These are phyloP conservation scores for Lenzites betulinus DNA, from an alignment of 768 basidiomycete species.

Conservation along the genomic window DNA sequence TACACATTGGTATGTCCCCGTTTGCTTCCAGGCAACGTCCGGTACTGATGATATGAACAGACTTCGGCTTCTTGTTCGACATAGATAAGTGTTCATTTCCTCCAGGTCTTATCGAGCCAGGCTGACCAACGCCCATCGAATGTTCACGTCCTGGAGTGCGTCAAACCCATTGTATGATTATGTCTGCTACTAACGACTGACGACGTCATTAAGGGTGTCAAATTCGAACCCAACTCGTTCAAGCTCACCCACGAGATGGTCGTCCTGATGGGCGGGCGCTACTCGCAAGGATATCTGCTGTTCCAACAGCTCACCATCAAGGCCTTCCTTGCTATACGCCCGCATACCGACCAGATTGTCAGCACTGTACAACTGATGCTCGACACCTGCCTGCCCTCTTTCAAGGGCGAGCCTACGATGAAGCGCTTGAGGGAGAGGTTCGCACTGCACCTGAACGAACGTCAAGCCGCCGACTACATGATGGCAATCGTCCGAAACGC, in stretches of 20 bases:
- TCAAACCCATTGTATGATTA: not conserved
- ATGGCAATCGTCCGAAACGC: constrained; percentile 86
- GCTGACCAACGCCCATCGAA: constrained; percentile 30
- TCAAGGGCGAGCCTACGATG: constrained; percentile 95
- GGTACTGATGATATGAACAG: constrained; percentile 40
- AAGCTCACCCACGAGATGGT: constrained; percentile 99
- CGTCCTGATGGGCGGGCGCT: constrained; percentile 91
- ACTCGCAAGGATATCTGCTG: constrained; percentile 91
- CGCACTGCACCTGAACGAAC: constrained; percentile 76
- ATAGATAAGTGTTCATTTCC: constrained; percentile 79
- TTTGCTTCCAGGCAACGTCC: not conserved
- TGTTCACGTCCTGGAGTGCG: constrained; percentile 71
- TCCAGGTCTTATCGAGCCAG: constrained; percentile 20
- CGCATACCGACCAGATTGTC: constrained; percentile 88
- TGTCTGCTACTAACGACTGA: constrained; percentile 4
- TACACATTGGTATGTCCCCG: constrained; percentile 79
- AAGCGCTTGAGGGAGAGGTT: constrained; percentile 86
- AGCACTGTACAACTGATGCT: constrained; percentile 92
- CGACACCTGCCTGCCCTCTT: constrained; percentile 90
- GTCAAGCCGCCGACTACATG: constrained; percentile 95
- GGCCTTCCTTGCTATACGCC: constrained; percentile 95
- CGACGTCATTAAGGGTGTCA: constrained; percentile 70
- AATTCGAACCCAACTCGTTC: constrained; percentile 98
- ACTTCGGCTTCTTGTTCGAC: constrained; percentile 96
- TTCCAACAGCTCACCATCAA: constrained; percentile 95